Percentiles rank a stretch among this genome's conserved stretches.
phyloP scores from a whole-genome alignment of 1,284 basidiomycete species.

The Malassezia slooffiae region DNA sequence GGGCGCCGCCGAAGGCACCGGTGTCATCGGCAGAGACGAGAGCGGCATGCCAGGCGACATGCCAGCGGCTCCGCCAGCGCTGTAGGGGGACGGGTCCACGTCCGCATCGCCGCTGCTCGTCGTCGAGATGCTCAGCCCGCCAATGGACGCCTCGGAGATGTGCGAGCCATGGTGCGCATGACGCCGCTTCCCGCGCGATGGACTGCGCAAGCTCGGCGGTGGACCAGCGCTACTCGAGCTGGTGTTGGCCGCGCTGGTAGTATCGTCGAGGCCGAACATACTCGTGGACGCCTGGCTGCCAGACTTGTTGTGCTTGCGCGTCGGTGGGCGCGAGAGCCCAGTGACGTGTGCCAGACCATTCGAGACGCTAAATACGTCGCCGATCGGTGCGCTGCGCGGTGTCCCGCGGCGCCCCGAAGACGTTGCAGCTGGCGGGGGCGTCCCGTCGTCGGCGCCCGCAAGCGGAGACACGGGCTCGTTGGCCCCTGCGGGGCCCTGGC shows the following conservation, averaged over 20 bases:
- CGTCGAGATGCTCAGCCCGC: slow-evolving; percentile 7
- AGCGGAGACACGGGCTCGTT: neutral
- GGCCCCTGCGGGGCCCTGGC: slow-evolving; percentile 3
- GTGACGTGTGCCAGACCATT: slow-evolving; percentile 10
- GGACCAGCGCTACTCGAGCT: too few species aligned
- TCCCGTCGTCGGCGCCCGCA: neutral
- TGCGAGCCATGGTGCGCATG: slow-evolving; percentile 12
- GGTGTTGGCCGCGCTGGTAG: too few species aligned
- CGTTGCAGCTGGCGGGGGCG: too few species aligned
- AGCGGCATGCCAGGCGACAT: too few species aligned
- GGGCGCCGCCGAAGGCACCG: too few species aligned
- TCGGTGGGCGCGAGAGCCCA: neutral
- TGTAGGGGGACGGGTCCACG: too few species aligned
- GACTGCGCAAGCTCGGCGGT: neutral
- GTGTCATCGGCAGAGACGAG: too few species aligned
- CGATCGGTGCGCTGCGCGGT: neutral
- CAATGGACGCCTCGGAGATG: slow-evolving; percentile 9
- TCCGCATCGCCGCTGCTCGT: neutral
- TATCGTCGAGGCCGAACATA: too few species aligned
- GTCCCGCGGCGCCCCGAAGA: neutral
- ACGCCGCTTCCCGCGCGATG: neutral
- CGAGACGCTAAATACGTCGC: slow-evolving; percentile 4
- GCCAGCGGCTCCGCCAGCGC: too few species aligned
- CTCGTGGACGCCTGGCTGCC: slow-evolving; percentile 5
- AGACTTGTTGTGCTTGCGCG: slow-evolving; percentile 4